Evolutionary conservation across 805 yeast species (phyloP), one percentile per base, ranked within the genome.

Genomic region (Lachancea cidri): DNA sequence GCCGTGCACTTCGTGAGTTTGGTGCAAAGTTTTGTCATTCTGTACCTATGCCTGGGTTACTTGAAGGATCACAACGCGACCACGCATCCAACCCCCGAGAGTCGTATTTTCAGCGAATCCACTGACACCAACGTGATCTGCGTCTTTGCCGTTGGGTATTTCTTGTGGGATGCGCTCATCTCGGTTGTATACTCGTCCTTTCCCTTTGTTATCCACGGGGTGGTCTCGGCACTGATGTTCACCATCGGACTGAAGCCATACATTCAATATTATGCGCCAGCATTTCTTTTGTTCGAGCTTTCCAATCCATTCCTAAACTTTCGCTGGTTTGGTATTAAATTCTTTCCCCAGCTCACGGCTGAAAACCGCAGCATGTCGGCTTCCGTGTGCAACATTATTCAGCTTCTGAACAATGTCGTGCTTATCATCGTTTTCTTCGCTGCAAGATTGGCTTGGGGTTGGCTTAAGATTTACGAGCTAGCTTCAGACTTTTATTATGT

Each of bases 241-340:
- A 62, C 69, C n/a, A 70, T 75, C 45, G 75, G 84, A 3, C 67
- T 81, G 46, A 57, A 71, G 17, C 95, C 95, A 11, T 86, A 78
- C 63, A 74, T 85, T 55, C 76, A 80, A 65, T 86, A 88, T 47
- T 80, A 79, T 68, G 77, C 84, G 15, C 89, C 94, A 2, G 77
- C 79, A 7, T 88, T 88, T 58, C 70, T 89, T 53, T 61, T 84
- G 49, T 88, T 84, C 64, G 97, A 88, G 66, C 71, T 83, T 42
- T 82, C 93, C 31, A 86, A 95, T 13, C 96, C 96, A 11, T 87
- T 87, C 62, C 86, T 88, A 47, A 89, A 88, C 63, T 58, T 85
- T 51, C 81, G 91, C 64, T 88, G 96, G 95, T 86, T 83, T 61
- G 79, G 86, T 15, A 46, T 52, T 35, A 56, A 61, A 37, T 61